Base-by-base conservation (phyloP, 192 early-diverging fungal genomes). In the Backusella luteola region DNA sequence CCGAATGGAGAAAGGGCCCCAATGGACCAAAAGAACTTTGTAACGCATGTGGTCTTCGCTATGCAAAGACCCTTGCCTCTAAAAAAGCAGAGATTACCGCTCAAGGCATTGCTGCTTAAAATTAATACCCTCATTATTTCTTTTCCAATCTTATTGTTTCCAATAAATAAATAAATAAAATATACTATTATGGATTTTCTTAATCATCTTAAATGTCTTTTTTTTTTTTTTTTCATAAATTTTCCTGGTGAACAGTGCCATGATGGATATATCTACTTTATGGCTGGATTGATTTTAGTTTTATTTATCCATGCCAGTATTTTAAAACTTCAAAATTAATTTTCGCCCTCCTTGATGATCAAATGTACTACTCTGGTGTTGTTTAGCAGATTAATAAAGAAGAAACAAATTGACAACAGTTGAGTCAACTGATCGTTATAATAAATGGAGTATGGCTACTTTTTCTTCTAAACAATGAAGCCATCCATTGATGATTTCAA, bases 11-110 rank as follows among this genome's bases (percentile, higher is more conserved):
- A 34, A 84, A 84, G 42, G 89, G 89, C 0, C 89, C 89, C 15
- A 86, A 87, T 49, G 89, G 89, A 9, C 85, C 89, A 42, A 90
- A 90, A 76, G 88, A 88, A 11, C 77, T 90, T 49, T 90, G 89
- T 74, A 90, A 90, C 80, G 89, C 89, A 39, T 90, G 89, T 72
- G 89, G 89, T 9, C 80, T 90, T 26, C 87, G 87, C 3, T 90
- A 87, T 81, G 83, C 86, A 76, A 85, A 86, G 23, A 53, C 69
- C 4, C 21, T 79, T 29, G 69, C 78, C 42, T 36, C 72, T 34
- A 73, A 79, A 59, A 74, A 44, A 23, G 2, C 44, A 32, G 70
- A 71, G 14, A 23, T 4, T 69, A 35, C 7, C 14, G 19, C 67
- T 0, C 67, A 68, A 68, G n/a, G 34, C 8, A 36, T 68, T 19